Evolutionary conservation across 1,284 basidiomycete genomes (phyloP).

Genomic region (Melampsora americana): DNA sequence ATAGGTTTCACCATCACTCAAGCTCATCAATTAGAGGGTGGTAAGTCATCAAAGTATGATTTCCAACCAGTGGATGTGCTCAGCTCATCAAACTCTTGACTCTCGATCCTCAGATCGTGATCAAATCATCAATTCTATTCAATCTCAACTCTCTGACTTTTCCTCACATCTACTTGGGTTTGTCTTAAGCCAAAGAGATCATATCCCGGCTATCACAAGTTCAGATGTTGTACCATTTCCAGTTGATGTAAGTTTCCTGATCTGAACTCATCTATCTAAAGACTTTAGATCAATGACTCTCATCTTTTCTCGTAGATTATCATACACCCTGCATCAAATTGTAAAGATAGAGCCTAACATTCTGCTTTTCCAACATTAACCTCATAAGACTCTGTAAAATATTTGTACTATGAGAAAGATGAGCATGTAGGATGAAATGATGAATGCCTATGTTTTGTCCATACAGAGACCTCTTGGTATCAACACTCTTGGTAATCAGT

Average conservation of each 20-base stretch:
- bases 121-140: conserved; percentile 12
- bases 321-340: not conserved
- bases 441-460: too few relatives aligned
- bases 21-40: conserved; percentile 16
- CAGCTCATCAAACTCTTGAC: not conserved
- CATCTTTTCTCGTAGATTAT: not conserved
- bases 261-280: not conserved
- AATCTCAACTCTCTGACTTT: conserved; percentile 23
- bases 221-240: conserved; percentile 36
- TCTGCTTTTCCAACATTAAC: not conserved
- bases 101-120: not conserved
- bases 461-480: too few relatives aligned
- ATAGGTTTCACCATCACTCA: conserved; percentile 19
- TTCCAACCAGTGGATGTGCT: not conserved
- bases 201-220: conserved; percentile 34
- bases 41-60: not conserved
- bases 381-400: too few relatives aligned
- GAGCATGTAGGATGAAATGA: too few relatives aligned
- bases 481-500: too few relatives aligned
- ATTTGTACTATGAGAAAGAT: too few relatives aligned
- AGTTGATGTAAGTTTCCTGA: conserved; percentile 18
- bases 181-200: conserved; percentile 27
- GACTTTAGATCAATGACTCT: not conserved
- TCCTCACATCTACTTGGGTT: conserved; percentile 10
- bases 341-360: not conserved